Conservation (phyloP, 2,329 filamentous ascomycete genomes). For the Dryadomyces quercivorus region DNA sequence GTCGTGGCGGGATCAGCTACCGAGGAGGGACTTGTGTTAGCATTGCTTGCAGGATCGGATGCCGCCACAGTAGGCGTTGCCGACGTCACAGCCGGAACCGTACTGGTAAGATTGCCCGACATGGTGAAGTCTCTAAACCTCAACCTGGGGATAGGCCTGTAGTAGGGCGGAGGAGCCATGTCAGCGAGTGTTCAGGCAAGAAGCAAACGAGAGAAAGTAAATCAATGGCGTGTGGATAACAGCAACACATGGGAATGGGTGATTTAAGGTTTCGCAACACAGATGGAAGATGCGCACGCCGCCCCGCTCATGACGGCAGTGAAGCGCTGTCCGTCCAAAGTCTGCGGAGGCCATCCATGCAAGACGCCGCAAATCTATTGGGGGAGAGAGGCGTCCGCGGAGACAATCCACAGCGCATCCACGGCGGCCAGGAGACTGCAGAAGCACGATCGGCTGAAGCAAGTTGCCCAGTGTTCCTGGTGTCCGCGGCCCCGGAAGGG, state of each 20-base stretch:
- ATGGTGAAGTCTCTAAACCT: constrained; percentile 18
- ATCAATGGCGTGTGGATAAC: neutral
- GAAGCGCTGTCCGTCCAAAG: neutral
- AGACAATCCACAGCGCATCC: neutral
- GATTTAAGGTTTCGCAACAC: neutral
- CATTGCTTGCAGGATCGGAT: neutral
- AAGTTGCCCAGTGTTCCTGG: neutral
- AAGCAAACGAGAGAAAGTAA: neutral
- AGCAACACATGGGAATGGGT: neutral
- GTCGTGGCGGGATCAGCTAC: neutral
- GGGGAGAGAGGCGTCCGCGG: neutral
- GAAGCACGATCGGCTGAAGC: neutral
- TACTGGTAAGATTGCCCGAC: constrained; percentile 15
- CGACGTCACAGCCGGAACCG: constrained; percentile 3
- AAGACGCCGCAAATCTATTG: neutral
- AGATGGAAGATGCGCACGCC: neutral
- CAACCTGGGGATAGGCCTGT: constrained; percentile 16
- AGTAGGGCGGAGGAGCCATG: constrained; percentile 13
- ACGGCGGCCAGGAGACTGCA: neutral
- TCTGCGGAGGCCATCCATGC: neutral
- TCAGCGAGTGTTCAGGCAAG: constrained; percentile 13
- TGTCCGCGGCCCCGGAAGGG: neutral
- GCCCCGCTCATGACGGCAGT: neutral
- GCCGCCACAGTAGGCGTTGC: neutral
- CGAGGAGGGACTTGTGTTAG: neutral